Base-by-base conservation (phyloP, 148 eudicot species). In the Euryodendron excelsum region DNA sequence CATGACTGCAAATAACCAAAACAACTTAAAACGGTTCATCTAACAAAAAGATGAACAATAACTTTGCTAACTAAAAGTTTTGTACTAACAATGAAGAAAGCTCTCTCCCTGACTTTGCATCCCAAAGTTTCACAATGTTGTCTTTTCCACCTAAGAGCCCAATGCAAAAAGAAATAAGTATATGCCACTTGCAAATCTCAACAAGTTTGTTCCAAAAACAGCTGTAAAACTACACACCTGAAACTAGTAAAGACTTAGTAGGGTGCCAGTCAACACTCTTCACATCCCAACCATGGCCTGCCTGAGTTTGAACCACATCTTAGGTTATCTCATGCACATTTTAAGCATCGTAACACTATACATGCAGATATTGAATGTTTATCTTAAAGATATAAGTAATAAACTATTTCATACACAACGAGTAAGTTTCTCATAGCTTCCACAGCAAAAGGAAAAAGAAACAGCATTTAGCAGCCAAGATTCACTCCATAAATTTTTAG, bases 231-330 rank as follows among this genome's bases (percentile, higher is more conserved):
- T 17, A 76, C 91, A 69, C 9, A 96, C 98, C 99, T 80, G 99
- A 96, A 76, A 88, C 98, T 65, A 96, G 84, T 59, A 96, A 81
- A 27, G 99, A 96, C 77, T 96, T 96, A 36, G 94, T 89, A 73
- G 99, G 99, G 81, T 96, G 99, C 99, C 99, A 96, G 80, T 96
- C 98, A 82, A 96, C 97, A 89, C 92, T 87, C 87, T 96, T 96
- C 78, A 96, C 99, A 93, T 96, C 99, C 99, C 99, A 96, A 85
- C 99, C 99, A 89, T 96, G 99, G 92, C 99, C 99, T 96, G 98
- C 91, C 97, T 93, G 94, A 93, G 95, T 94, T 87, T 82, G 90
- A 93, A 65, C 85, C 90, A 86, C 85, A 80, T 85, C 86, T 88
- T 81, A 86, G 85, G 86, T 90, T 86, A 93, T 76, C 70, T 79